Evolutionary conservation across 1,284 basidiomycete species (phyloP), one percentile per base, ranked within the genome.

Genomic region (Caloboletus inedulis): DNA sequence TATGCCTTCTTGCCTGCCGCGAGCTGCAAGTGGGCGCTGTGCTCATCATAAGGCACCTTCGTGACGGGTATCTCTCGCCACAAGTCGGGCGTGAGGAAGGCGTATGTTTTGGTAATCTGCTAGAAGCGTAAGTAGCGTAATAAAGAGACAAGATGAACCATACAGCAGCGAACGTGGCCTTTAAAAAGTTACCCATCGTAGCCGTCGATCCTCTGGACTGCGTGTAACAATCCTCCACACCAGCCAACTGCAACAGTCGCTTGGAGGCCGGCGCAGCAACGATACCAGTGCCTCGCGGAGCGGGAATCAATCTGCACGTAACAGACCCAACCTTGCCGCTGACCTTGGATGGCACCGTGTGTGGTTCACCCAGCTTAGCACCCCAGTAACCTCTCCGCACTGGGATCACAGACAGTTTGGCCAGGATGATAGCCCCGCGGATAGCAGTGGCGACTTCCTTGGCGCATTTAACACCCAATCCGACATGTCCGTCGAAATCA

Each of bases 401-500:
- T 66, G 97, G 94, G 70, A 96, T 87, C 71, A 96, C 87, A 53
- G 92, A 91, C 62, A 98, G 82, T 75, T 99, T 96, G 66, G 94
- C 94, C 58, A 98, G 88, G 76, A 96, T 90, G 77, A 99, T 98
- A 59, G 96, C 96, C 60, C 96, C 96, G 66, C 97, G 94, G 75
- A 99, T 98, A 65, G 97, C 96, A 56, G 95, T 98, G 39, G 97
- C 96, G 66, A 99, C 97, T 83, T 99, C 96, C 84, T 99, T 99
- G 67, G 96, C 95, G 75, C 96, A 98, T 82, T 99, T 99, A 76
- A 99, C 95, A 77, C 96, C 97, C 69, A 99, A 87, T 72, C 96
- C 97, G 68, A 99, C 94, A 75, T 99, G 97, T 56, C 96, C 97
- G 71, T 98, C 93, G 66, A 85, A 92, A 78, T 99, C 97, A 74